These are phyloP conservation scores for Crithidia expoeki DNA, from an alignment of 208 protist genomes.

Conservation along the genomic window DNA sequence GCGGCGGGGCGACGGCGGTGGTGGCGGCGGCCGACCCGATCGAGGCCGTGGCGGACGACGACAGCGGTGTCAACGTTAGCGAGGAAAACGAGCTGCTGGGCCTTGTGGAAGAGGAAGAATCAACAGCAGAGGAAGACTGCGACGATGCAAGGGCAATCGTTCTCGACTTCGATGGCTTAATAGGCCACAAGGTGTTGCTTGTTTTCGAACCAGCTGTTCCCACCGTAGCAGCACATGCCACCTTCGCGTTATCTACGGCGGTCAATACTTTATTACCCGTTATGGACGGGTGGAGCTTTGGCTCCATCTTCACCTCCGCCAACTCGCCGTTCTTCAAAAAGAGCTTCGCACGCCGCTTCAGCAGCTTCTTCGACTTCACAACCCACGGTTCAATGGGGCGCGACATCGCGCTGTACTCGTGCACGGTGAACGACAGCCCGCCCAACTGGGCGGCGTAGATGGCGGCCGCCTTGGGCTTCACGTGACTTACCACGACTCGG, in stretches of 20 bases:
- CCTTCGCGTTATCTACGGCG: conserved; percentile 1
- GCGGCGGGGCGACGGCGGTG: background rate
- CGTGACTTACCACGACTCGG: conserved; percentile 67
- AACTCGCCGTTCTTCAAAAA: conserved; percentile 57
- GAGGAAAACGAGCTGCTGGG: background rate
- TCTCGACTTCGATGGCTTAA: background rate
- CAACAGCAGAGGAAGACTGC: background rate
- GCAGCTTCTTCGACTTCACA: conserved; percentile 23
- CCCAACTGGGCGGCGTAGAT: conserved; percentile 75
- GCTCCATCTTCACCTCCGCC: conserved; percentile 46
- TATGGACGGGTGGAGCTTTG: conserved; percentile 10
- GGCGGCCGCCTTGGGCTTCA: conserved; percentile 40
- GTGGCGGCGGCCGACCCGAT: too few relatives aligned
- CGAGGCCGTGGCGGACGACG: background rate
- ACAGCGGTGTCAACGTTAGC: background rate
- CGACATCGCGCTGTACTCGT: conserved; percentile 82
- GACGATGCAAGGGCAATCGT: background rate
- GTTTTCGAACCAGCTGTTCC: background rate
- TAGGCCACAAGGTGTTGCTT: background rate
- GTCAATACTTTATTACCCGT: conserved; percentile 3
- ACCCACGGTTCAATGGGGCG: conserved; percentile 58
- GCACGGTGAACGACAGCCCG: conserved; percentile 68
- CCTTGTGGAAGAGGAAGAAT: background rate
- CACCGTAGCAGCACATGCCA: background rate
- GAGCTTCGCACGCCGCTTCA: conserved; percentile 38